phyloP scores from a whole-genome alignment of 352 stramenopile species.

The Phytophthora agathidicida region DNA sequence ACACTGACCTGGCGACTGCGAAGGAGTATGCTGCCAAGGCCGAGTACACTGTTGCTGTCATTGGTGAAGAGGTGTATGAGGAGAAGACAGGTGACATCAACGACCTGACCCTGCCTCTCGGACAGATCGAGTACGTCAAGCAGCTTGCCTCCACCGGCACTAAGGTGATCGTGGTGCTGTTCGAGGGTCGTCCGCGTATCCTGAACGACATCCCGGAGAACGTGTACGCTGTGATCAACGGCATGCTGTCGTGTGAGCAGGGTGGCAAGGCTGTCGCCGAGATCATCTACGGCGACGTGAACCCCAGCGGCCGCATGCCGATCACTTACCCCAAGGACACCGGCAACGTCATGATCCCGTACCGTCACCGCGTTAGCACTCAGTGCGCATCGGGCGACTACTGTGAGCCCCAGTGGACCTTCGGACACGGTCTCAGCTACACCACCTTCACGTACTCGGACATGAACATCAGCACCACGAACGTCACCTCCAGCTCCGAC shows the following conservation, averaged over 20 bases:
- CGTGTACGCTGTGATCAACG: conserved; percentile 76
- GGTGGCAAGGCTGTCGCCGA: conserved; percentile 80
- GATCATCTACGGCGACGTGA: conserved; percentile 51
- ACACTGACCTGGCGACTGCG: conserved; percentile 12
- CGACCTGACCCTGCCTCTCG: conserved; percentile 36
- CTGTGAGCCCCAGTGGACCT: conserved; percentile 61
- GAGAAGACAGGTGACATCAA: conserved; percentile 86
- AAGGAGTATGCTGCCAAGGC: conserved; percentile 28
- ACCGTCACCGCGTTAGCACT: conserved; percentile 25
- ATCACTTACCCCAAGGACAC: conserved; percentile 79
- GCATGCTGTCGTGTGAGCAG: conserved; percentile 70
- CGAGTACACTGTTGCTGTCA: conserved; percentile 38
- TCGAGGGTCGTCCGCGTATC: conserved; percentile 76
- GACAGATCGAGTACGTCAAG: conserved; percentile 76
- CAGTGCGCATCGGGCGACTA: conserved; percentile 49
- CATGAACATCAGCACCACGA: conserved; percentile 44
- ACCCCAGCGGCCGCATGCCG: conserved; percentile 21
- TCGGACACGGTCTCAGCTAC: conserved; percentile 72
- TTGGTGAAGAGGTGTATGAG: conserved; percentile 35
- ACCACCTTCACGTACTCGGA: conserved; percentile 58
- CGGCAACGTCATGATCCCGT: conserved; percentile 31
- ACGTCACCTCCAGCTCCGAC: conserved; percentile 34
- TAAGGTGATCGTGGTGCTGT: conserved; percentile 75
- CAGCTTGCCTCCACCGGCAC: conserved; percentile 56
- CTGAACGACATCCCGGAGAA: conserved; percentile 48